phyloP scores from a whole-genome alignment of 2,329 filamentous ascomycete species.

The Talaromyces rugulosus region DNA sequence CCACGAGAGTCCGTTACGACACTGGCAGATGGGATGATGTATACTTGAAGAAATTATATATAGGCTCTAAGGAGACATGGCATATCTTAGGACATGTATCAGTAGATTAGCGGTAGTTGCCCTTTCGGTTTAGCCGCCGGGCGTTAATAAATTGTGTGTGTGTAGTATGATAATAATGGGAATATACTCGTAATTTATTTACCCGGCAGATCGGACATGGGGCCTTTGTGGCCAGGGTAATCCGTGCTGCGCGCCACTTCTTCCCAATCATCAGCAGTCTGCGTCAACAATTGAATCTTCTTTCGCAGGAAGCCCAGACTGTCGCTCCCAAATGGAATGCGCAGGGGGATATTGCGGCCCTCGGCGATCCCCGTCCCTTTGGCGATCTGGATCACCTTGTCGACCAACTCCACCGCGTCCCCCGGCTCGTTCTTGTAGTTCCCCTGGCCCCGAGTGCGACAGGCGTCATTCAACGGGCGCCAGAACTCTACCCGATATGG shows the following conservation, averaged over 20 bases:
- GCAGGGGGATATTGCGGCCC: neutral
- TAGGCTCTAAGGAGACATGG: conserved; percentile 22
- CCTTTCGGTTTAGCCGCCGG: no score
- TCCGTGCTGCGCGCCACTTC: neutral
- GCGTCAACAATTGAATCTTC: neutral
- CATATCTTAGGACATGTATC: no score
- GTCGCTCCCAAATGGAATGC: neutral
- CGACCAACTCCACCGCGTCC: neutral
- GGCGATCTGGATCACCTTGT: neutral
- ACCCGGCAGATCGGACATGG: neutral
- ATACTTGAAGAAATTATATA: conserved; percentile 19
- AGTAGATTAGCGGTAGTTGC: no score
- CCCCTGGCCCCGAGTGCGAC: neutral
- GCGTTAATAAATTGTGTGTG: no score
- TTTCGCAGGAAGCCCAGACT: neutral
- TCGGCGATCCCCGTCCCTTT: neutral
- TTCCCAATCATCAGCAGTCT: neutral
- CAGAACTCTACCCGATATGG: neutral
- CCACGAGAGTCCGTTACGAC: conserved; percentile 20
- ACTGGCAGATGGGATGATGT: conserved; percentile 18
- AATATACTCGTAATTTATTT: no score
- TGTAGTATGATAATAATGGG: no score
- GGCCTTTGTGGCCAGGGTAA: neutral
- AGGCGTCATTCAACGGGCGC: neutral
- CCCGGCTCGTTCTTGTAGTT: neutral